These are phyloP conservation scores for Melampsora larici-populina DNA, from an alignment of 1,284 basidiomycete genomes.

Conservation along the genomic window DNA sequence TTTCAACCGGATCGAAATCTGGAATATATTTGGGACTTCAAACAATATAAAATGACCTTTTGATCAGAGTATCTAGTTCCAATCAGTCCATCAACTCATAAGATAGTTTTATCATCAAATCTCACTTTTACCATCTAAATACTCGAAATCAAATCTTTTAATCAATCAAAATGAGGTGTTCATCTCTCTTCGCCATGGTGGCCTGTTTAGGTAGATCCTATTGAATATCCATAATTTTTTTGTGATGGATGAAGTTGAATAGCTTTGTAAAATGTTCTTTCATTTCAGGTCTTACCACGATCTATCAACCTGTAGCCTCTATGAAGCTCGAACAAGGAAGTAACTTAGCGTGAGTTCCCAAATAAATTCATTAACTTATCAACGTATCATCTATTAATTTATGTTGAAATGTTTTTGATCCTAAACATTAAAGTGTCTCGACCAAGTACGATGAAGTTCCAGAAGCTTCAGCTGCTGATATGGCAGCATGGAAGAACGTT, in stretches of 20 bases:
- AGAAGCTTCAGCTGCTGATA: background rate
- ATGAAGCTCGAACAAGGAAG: background rate
- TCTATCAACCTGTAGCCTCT: background rate
- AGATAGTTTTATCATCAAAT: background rate
- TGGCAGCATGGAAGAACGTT: background rate
- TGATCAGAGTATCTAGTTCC: background rate
- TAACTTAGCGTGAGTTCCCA: background rate
- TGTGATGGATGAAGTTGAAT: background rate
- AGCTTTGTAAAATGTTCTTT: background rate
- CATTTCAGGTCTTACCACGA: background rate
- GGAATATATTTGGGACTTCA: background rate
- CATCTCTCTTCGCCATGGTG: conserved; percentile 5
- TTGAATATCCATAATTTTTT: background rate
- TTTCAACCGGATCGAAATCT: background rate
- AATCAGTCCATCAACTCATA: background rate
- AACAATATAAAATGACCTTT: background rate
- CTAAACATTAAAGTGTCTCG: background rate
- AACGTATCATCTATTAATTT: background rate
- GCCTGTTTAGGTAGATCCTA: background rate
- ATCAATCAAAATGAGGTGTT: background rate
- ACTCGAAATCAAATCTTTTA: background rate
- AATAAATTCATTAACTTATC: background rate
- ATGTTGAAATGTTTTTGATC: background rate
- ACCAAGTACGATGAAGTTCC: background rate
- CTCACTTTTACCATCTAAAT: background rate